A percentile compares a stretch with the other conserved stretches of the same genome.
phyloP scores from a whole-genome alignment of 345 rosid species.

The Camelina laxa region DNA sequence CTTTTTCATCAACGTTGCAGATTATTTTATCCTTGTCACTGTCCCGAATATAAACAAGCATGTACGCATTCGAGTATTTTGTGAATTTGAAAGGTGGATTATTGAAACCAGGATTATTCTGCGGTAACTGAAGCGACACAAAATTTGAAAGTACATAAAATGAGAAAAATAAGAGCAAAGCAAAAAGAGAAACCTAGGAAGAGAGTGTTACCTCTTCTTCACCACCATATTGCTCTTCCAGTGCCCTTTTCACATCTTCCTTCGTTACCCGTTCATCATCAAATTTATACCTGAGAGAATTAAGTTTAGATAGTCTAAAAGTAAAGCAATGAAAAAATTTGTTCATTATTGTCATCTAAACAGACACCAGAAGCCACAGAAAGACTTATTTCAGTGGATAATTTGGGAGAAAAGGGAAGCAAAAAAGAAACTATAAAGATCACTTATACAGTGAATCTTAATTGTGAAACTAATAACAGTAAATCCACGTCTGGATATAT shows the following conservation, averaged over 20 bases:
- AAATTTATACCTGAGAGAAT: constrained; percentile 76
- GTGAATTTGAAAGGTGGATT: constrained; percentile 94
- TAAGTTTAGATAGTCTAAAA: constrained; percentile 21
- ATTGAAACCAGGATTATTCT: constrained; percentile 92
- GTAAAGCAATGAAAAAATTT: constrained; percentile 5
- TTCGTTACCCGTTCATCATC: constrained; percentile 99
- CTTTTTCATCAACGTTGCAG: constrained; percentile 95
- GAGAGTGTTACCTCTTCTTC: constrained; percentile 88
- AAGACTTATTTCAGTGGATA: neutral
- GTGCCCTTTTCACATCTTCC: constrained; percentile 86
- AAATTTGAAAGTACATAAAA: constrained; percentile 29
- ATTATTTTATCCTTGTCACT: constrained; percentile 94
- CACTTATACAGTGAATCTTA: constrained; percentile 20
- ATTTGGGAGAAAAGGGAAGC: constrained; percentile 18
- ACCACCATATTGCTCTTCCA: constrained; percentile 99
- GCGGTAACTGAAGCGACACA: constrained; percentile 65
- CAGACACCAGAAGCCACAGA: constrained; percentile 23
- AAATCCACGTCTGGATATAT: neutral
- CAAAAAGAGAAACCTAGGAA: constrained; percentile 27
- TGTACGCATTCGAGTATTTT: constrained; percentile 96
- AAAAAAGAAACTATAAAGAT: constrained; percentile 8
- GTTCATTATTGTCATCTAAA: constrained; percentile 20
- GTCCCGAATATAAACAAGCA: constrained; percentile 97
- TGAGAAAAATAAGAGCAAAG: constrained; percentile 23
- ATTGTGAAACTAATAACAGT: constrained; percentile 5